Conservation (phyloP, 169 alveolate species). For the Babesia ovata region DNA sequence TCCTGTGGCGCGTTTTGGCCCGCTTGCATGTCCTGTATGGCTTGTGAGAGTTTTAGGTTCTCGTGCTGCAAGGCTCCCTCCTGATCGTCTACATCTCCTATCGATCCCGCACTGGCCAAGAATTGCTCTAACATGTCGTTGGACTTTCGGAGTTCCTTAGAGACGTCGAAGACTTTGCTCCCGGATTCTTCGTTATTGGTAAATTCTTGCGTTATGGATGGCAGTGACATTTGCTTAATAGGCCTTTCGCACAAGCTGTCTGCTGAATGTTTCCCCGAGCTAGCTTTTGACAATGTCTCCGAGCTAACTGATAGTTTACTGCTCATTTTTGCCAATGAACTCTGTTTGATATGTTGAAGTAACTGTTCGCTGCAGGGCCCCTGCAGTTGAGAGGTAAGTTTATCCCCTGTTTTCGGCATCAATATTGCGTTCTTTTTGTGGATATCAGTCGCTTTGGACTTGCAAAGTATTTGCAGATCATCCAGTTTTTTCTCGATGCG, state of each 20-base stretch:
- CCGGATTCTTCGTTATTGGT: not conserved
- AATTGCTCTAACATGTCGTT: slow-evolving; percentile 49
- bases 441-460: not conserved
- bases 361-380: not conserved
- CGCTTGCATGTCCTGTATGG: not conserved
- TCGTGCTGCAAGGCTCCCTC: slow-evolving; percentile 13
- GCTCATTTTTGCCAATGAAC: not conserved
- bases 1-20: not conserved
- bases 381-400: not conserved
- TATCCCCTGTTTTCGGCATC: not conserved
- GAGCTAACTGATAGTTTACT: not conserved
- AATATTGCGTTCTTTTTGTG: not conserved
- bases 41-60: slow-evolving; percentile 22
- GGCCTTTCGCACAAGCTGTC: not conserved
- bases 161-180: slow-evolving; percentile 39
- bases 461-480: not conserved
- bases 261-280: not conserved
- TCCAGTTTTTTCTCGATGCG: slow-evolving; percentile 14
- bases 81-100: not conserved
- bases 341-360: not conserved
- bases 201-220: not conserved
- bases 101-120: slow-evolving; percentile 1
- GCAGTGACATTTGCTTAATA: not conserved
- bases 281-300: not conserved
- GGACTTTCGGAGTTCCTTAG: slow-evolving; percentile 37